Evolutionary conservation across 139 green algal species (phyloP), one percentile per base, ranked within the genome.

Genomic region (Chlamydomonas sp.): DNA sequence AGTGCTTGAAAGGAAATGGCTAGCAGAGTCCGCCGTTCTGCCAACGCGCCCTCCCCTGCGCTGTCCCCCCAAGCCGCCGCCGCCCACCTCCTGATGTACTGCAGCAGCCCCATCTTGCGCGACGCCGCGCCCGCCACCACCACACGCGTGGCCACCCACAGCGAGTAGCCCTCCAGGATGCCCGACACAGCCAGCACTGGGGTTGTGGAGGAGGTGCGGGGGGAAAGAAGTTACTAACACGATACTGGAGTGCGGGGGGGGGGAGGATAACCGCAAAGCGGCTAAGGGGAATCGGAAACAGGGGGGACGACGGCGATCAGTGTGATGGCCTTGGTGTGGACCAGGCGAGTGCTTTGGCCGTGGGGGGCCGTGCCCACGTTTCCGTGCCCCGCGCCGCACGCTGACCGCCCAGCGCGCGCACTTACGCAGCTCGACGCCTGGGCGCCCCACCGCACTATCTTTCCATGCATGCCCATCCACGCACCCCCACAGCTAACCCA

Each of bases 91-190:
- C 10, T 71, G 20, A 89, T 71, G 85, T 86, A 89, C 59, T 93
- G 63, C 49, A 84, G 78, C 31, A 97, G 71, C 5, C 77, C 77
- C 86, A 96, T 93, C 74, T 92, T 90, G n/a, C 87, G 83, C 7
- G 84, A 73, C 3, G 78, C 71, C 9, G 96, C 96, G 2, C 94
- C 93, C 0, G 66, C 59, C 9, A 85, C 64, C 16, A 98, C 85
- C 8, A 93, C 83, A 1, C 90, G 80, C 9, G 93, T 86, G 3
- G 97, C 97, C 68, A 99, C 96, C 20, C 87, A 79, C 62, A 98
- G 90, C 0, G 94, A 97, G 91, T 96, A 97, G 58, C 94, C 90
- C 90, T 99, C 97, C 61, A 97, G 84, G 73, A 96, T 73, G 17
- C 90, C 91, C 4, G 95, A 97, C 73, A 96, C 76, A 18, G 84